Base-by-base conservation (phyloP, 1,284 basidiomycete species). In the Somion occarium region DNA sequence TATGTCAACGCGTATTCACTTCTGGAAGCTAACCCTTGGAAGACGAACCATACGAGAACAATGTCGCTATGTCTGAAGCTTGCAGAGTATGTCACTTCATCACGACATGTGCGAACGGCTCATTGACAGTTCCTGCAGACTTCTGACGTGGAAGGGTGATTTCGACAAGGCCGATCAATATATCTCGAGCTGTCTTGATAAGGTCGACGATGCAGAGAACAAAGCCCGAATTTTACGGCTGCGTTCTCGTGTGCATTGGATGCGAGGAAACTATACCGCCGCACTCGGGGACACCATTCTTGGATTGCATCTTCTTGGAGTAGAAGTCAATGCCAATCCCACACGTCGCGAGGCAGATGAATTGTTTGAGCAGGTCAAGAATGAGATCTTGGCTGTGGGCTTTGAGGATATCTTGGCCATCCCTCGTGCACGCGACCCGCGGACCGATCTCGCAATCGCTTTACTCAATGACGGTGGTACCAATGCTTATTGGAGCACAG, bases 311-410 rank as follows among this genome's bases (percentile, higher is more conserved):
- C 63, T 79, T 1, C 71, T 88, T n/a, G 82, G 81, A 1, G 73
- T 86, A 7, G 79, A 82, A 25, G 67, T 87, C 26, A 76, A 80
- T 54, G 59, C 76, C 2, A 61, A 74, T 0, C 81, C 82, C 2
- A 76, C 76, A 2, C 64, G 71, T 22, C 68, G 72, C 44, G 78
- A 83, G 54, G 80, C 78, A 20, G 78, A 83, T 60, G 55, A 64
- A 12, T 76, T 83, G 74, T 86, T 85, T 60, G 80, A 85, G 53
- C 73, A 78, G 60, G 80, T 86, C 50, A 84, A 83, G 64, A 82
- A 82, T 58, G 80, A 84, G 62, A 82, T 87, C 44, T 65, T 86
- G 44, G 79, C 81, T 0, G 75, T 83, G 13, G 83, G 84, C 0
- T 84, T 85, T 56, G 81, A 84, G 38, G 76, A 82, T 50, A 83